Evolutionary conservation across 2,329 filamentous ascomycete genomes (phyloP), one percentile per base, ranked within the genome.

Genomic region (Fusarium austroafricanum): DNA sequence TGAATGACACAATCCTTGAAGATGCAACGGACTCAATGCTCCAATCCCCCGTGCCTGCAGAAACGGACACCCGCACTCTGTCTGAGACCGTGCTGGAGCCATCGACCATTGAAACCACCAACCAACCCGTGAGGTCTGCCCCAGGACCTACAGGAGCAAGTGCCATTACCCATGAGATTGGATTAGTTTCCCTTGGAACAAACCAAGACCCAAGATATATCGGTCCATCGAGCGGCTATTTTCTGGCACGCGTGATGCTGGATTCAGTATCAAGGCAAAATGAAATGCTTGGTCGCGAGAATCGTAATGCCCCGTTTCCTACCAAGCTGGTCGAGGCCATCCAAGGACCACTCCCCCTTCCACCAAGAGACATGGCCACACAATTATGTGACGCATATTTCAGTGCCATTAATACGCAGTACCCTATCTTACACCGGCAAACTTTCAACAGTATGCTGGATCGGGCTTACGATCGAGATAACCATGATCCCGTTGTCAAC

Each of bases 221-320:
- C 15, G 85, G 85, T 0, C 85, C 85, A 4, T 87, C 85, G 0
- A 87, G 84, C 37, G 85, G 85, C 2, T 85, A 84, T 56, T 85
- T 85, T 40, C 79, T 87, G 14, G 83, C 84, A 3, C 81, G 83
- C 2, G 75, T 85, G 4, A 79, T 86, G 67, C 78, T 86, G 14
- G 76, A 79, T 21, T 79, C 76, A 10, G 74, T 78, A 8, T 74
- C 77, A 54, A 76, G 64, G 12, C 63, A 63, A 50, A 75, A 67
- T 18, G 65, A 67, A 2, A 55, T 49, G 2, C 37, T 65, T 7
- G 42, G 29, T 14, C 58, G 63, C 15, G 38, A 49, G 11, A 55
- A 15, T 21, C 58, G 54, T 21, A 52, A 67, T 6, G 40, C 45
- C 0, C 60, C 71, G 0, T 70, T 78, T 12, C 75, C 74, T 15